A percentile compares a stretch with the other conserved stretches of the same genome.
Conservation (phyloP, 495 filamentous ascomycete genomes). For the Daldinia childiae region DNA sequence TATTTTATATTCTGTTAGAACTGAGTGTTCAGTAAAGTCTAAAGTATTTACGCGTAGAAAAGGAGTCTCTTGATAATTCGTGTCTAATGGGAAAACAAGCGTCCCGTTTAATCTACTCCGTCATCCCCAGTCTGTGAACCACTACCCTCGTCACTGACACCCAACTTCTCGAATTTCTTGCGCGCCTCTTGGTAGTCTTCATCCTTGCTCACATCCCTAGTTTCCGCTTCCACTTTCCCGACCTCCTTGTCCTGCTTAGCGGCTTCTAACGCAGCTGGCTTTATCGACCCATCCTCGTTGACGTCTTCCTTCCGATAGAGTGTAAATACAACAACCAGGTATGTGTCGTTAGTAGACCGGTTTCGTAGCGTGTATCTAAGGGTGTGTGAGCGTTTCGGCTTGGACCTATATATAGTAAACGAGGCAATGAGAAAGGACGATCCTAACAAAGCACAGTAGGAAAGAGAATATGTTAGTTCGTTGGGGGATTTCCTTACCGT, state of each 20-base stretch:
- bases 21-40: too few species aligned
- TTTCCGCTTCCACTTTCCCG: not conserved
- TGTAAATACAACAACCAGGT: slow-evolving; percentile 82
- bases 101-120: slow-evolving; percentile 20
- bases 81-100: not conserved
- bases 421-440: slow-evolving; percentile 23
- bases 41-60: too few species aligned
- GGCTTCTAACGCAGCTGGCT: slow-evolving; percentile 51
- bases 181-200: slow-evolving; percentile 22
- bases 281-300: slow-evolving; percentile 65
- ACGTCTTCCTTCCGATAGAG: slow-evolving; percentile 71
- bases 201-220: slow-evolving; percentile 12
- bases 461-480: not conserved
- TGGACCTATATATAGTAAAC: slow-evolving; percentile 40
- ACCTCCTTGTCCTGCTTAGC: slow-evolving; percentile 14
- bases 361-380: slow-evolving; percentile 91
- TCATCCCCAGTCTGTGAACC: not conserved
- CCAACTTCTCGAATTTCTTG: slow-evolving; percentile 20
- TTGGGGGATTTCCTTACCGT: slow-evolving; percentile 49
- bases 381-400: slow-evolving; percentile 66
- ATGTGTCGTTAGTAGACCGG: slow-evolving; percentile 69
- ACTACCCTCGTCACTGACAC: not conserved
- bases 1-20: too few species aligned
- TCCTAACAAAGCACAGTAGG: slow-evolving; percentile 8
- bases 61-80: not conserved